Evolutionary conservation across 768 basidiomycete genomes (phyloP).

Genomic region (Phylloporus sp.): DNA sequence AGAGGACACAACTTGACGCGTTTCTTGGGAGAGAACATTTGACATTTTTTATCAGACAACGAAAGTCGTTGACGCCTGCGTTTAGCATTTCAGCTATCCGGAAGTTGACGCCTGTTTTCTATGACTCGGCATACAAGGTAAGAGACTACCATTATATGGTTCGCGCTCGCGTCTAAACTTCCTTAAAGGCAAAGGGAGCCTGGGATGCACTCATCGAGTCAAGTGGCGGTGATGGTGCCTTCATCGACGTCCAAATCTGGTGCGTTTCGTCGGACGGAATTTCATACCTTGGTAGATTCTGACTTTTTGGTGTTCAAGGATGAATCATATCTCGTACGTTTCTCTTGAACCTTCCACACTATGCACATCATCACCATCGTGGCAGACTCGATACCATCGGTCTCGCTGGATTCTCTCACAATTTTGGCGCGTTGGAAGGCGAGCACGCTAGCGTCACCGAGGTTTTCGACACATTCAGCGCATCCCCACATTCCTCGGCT

Average conservation of each 20-base stretch:
- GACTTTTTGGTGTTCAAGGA: conserved; percentile 12
- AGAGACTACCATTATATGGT: background rate
- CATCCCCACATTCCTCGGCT: conserved; percentile 17
- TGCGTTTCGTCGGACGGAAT: background rate
- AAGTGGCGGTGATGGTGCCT: conserved; percentile 4
- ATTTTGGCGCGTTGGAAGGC: conserved; percentile 51
- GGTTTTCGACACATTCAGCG: conserved; percentile 35
- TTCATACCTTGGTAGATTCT: background rate
- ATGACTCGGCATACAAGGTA: conserved; percentile 31
- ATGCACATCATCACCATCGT: background rate
- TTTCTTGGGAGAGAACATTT: background rate
- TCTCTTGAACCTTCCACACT: too few species aligned
- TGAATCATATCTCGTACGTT: conserved; percentile 34
- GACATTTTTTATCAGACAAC: conserved; percentile 22
- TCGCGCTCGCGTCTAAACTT: background rate
- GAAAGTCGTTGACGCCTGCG: conserved; percentile 35
- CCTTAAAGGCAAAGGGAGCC: conserved; percentile 24
- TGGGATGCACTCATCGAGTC: conserved; percentile 28
- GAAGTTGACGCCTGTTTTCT: conserved; percentile 34
- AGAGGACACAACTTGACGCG: background rate
- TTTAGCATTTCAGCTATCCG: conserved; percentile 38
- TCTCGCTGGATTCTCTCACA: conserved; percentile 54
- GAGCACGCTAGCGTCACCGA: conserved; percentile 38
- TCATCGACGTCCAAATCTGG: conserved; percentile 37
- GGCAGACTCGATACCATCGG: conserved; percentile 53